phyloP scores from a whole-genome alignment of 768 basidiomycete genomes.

The Trametes sanguinea region DNA sequence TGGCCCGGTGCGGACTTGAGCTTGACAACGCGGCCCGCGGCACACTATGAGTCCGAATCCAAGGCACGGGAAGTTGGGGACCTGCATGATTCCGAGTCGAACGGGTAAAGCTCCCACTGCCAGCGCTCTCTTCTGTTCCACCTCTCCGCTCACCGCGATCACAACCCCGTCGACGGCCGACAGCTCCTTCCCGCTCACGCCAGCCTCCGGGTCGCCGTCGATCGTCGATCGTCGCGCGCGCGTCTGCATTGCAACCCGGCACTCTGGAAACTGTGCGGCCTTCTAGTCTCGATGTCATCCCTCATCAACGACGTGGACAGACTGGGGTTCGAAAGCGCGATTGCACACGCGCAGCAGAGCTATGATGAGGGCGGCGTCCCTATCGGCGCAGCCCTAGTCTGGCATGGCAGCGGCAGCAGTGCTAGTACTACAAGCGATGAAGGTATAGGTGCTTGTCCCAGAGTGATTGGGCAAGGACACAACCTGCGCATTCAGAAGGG shows the following conservation, averaged over 20 bases:
- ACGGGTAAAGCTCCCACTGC: neutral
- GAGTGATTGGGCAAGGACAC: slow-evolving; percentile 45
- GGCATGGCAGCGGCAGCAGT: slow-evolving; percentile 16
- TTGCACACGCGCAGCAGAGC: slow-evolving; percentile 48
- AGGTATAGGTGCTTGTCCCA: neutral
- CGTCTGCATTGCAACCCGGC: neutral
- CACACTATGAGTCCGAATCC: neutral
- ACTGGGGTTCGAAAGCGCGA: slow-evolving; percentile 36
- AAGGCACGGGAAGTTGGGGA: slow-evolving; percentile 1
- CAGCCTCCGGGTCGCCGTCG: neutral
- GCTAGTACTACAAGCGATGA: too few relatives aligned
- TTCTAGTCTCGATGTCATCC: slow-evolving; percentile 7
- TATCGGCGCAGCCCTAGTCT: slow-evolving; percentile 55
- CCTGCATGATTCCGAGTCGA: slow-evolving; percentile 9
- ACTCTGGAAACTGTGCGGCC: neutral
- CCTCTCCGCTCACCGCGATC: neutral
- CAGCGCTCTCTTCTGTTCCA: neutral
- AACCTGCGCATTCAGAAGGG: slow-evolving; percentile 48
- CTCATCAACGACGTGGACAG: slow-evolving; percentile 23
- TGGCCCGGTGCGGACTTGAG: neutral
- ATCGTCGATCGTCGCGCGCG: neutral
- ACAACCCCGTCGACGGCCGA: neutral
- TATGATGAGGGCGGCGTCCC: slow-evolving; percentile 59
- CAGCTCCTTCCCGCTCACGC: neutral
- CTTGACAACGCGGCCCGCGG: neutral